phyloP scores from a whole-genome alignment of 208 protist genomes.

The Trypanosoma avium region DNA sequence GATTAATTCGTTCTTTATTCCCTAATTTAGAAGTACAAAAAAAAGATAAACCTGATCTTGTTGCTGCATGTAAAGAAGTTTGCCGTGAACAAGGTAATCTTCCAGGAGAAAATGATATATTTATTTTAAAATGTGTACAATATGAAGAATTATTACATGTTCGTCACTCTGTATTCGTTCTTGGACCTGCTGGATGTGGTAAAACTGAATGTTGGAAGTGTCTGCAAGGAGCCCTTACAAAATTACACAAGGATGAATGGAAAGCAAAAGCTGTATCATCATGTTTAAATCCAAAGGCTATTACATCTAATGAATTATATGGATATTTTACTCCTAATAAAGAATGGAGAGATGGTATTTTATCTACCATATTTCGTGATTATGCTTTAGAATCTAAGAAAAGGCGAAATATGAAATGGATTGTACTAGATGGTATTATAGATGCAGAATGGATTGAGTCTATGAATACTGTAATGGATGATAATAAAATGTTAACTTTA shows the following conservation, averaged over 20 bases:
- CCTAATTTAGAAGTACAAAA: conserved; percentile 95
- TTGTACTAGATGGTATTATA: conserved; percentile 98
- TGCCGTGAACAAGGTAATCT: conserved; percentile 91
- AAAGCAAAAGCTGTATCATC: conserved; percentile 91
- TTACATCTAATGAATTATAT: conserved; percentile 98
- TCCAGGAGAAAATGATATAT: conserved; percentile 97
- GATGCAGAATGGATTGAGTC: conserved; percentile 99
- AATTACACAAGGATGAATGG: conserved; percentile 89
- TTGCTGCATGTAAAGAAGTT: conserved; percentile 89
- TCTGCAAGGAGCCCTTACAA: conserved; percentile 91
- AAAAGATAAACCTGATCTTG: conserved; percentile 93
- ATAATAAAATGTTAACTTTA: conserved; percentile 99
- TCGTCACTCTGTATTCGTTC: conserved; percentile 98
- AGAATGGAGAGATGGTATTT: conserved; percentile 97
- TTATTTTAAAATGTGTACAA: conserved; percentile 98
- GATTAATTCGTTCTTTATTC: conserved; percentile 97
- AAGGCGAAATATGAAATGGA: conserved; percentile 96
- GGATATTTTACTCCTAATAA: conserved; percentile 97
- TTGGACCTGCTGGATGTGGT: conserved; percentile 95
- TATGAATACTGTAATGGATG: conserved; percentile 99
- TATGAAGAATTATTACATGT: conserved; percentile 98
- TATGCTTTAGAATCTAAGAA: conserved; percentile 95
- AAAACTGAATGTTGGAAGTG: conserved; percentile 97
- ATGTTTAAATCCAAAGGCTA: conserved; percentile 98
- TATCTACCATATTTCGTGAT: conserved; percentile 95